Conservation (phyloP, 257 asterid genomes). For the Linderniella brevidens region DNA sequence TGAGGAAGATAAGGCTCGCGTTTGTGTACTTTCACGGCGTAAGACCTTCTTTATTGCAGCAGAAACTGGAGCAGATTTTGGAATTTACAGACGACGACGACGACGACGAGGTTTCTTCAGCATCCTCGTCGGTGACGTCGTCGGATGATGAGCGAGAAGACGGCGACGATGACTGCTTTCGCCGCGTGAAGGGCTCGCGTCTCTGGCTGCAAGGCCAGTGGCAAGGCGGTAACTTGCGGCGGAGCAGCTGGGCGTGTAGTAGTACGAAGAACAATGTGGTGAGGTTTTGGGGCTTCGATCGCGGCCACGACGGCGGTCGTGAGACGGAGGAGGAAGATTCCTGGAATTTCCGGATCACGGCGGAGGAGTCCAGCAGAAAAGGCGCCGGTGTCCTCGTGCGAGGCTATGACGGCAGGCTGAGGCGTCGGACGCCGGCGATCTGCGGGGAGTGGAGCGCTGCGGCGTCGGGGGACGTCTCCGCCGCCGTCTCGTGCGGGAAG, state of each 20-base stretch:
- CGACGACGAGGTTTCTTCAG: constrained; percentile 13
- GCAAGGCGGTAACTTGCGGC: constrained; percentile 17
- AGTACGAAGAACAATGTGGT: constrained; percentile 53
- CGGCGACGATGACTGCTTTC: constrained; percentile 20
- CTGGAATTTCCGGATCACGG: constrained; percentile 30
- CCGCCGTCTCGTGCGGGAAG: constrained; percentile 17
- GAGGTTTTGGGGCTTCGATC: constrained; percentile 67
- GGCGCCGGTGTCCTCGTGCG: constrained; percentile 32
- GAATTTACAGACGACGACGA: constrained; percentile 45
- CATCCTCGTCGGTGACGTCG: constrained; percentile 12
- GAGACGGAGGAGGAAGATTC: not conserved
- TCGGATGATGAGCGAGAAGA: constrained; percentile 25
- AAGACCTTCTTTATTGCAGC: constrained; percentile 25
- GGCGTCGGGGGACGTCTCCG: constrained; percentile 6
- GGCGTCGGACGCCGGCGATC: constrained; percentile 30
- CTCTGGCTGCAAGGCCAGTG: constrained; percentile 9
- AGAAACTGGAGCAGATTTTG: constrained; percentile 17
- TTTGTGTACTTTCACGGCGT: constrained; percentile 30
- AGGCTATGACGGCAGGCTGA: constrained; percentile 55
- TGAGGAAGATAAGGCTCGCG: constrained; percentile 32
- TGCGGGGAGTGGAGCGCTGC: constrained; percentile 46
- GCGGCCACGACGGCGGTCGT: constrained; percentile 1
- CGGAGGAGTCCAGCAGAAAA: constrained; percentile 20
- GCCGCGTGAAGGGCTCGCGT: constrained; percentile 29
- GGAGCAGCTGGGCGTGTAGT: constrained; percentile 19